Conservation (phyloP, 202 grass and related monocot species). For the Zizania palustris region DNA sequence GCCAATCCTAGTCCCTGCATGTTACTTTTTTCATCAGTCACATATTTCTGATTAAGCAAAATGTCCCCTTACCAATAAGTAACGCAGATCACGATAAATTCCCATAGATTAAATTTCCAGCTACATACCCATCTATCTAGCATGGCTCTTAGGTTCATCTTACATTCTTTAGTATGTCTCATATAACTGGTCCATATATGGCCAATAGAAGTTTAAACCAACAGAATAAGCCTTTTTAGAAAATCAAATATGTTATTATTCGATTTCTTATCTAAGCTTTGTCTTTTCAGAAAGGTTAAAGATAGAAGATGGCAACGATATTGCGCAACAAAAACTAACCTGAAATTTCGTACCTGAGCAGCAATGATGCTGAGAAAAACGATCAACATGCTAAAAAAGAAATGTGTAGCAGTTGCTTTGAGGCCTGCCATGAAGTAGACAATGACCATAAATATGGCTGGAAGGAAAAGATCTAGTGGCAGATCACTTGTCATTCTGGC, state of each 20-base stretch:
- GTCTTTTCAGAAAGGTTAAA: slow-evolving; percentile 28
- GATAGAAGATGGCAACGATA: slow-evolving; percentile 9
- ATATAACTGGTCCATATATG: slow-evolving; percentile 11
- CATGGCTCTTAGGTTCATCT: neutral
- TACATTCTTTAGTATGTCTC: neutral
- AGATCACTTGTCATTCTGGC: slow-evolving; percentile 95
- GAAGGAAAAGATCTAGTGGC: slow-evolving; percentile 93
- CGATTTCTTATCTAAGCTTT: neutral
- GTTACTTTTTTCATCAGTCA: slow-evolving; percentile 23
- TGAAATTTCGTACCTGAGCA: slow-evolving; percentile 75
- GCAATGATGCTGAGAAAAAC: slow-evolving; percentile 97
- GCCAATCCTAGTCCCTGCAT: slow-evolving; percentile 80
- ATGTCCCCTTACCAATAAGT: neutral
- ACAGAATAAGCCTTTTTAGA: neutral
- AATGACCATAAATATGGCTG: slow-evolving; percentile 85
- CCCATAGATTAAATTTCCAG: neutral
- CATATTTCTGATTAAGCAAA: slow-evolving; percentile 9
- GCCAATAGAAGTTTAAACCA: neutral
- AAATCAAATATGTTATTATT: neutral
- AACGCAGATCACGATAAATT: neutral
- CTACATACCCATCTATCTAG: neutral
- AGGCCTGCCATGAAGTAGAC: slow-evolving; percentile 98
- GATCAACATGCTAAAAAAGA: slow-evolving; percentile 78
- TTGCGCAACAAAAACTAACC: neutral
- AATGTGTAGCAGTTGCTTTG: slow-evolving; percentile 62